phyloP scores from a whole-genome alignment of 2,329 filamentous ascomycete species.

The Nannizziopsis arthrosporioides region DNA sequence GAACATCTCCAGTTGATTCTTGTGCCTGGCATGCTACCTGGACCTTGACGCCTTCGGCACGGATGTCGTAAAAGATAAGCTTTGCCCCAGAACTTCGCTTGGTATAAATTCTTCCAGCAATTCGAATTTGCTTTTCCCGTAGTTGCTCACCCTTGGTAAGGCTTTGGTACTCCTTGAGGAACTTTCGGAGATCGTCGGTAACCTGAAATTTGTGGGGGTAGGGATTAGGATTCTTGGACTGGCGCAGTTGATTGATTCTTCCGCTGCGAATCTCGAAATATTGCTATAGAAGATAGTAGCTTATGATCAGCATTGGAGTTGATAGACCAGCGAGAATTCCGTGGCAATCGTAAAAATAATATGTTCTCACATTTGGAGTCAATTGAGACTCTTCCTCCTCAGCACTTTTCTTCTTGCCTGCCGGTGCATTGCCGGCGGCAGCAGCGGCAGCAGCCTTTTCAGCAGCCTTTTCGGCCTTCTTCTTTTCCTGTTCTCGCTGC shows the following conservation, averaged over 20 bases:
- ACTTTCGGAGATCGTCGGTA: constrained; percentile 70
- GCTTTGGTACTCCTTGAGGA: constrained; percentile 59
- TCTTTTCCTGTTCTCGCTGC: constrained; percentile 71
- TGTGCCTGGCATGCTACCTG: constrained; percentile 90
- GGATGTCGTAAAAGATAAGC: constrained; percentile 83
- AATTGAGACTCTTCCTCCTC: constrained; percentile 60
- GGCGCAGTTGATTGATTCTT: constrained; percentile 62
- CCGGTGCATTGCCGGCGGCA: constrained; percentile 1
- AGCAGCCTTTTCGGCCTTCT: constrained; percentile 78
- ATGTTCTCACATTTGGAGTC: constrained; percentile 54
- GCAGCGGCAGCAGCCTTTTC: constrained; percentile 37
- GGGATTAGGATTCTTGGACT: constrained; percentile 63
- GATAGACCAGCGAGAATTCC: neutral
- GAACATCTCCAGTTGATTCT: constrained; percentile 54
- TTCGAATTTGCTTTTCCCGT: constrained; percentile 60
- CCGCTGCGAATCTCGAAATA: constrained; percentile 95
- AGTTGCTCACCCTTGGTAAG: constrained; percentile 80
- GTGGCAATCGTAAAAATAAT: constrained; percentile 1
- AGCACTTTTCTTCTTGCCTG: constrained; percentile 44
- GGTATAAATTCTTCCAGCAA: constrained; percentile 82
- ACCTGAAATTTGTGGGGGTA: constrained; percentile 93
- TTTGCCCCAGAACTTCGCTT: constrained; percentile 72
- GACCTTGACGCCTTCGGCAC: constrained; percentile 61
- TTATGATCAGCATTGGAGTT: neutral
- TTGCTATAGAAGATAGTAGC: constrained; percentile 42